Conservation (phyloP, 495 filamentous ascomycete genomes). For the Penicillium parvum region DNA sequence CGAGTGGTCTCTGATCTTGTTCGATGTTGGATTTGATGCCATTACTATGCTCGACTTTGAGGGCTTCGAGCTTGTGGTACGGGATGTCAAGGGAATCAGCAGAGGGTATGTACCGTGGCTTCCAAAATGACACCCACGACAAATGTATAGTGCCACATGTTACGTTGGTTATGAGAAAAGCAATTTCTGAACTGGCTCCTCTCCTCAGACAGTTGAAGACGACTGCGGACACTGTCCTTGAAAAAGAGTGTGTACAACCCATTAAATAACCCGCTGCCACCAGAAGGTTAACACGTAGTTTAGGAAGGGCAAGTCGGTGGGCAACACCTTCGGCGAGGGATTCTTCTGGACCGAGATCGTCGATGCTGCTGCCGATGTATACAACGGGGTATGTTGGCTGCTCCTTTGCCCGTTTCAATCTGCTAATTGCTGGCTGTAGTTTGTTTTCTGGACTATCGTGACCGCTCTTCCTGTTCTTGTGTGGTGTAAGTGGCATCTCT, state of each 20-base stretch:
- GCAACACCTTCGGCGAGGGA: conserved; percentile 61
- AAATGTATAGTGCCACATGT: conserved; percentile 48
- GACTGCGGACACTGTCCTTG: conserved; percentile 69
- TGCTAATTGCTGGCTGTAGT: conserved; percentile 50
- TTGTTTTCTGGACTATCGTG: conserved; percentile 91
- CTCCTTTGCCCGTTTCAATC: not conserved
- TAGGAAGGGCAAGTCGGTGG: conserved; percentile 75
- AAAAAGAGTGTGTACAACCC: conserved; percentile 73
- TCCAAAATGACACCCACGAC: conserved; percentile 66
- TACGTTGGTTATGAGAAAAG: conserved; percentile 29
- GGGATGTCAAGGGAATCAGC: conserved; percentile 82
- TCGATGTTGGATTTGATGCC: conserved; percentile 95
- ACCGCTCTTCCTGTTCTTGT: conserved; percentile 83
- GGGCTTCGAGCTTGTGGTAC: conserved; percentile 81
- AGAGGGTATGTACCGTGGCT: conserved; percentile 99
- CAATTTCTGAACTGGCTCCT: conserved; percentile 44
- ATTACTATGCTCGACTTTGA: conserved; percentile 94
- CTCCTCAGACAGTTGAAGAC: conserved; percentile 52
- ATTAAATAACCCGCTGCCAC: conserved; percentile 7
- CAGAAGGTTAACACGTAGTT: conserved; percentile 32
- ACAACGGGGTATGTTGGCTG: conserved; percentile 75
- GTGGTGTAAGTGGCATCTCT: conserved; percentile 71
- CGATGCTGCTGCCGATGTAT: conserved; percentile 83
- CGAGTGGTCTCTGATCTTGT: conserved; percentile 91
- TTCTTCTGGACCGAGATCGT: conserved; percentile 73